Evolutionary conservation across 106 monocot species (phyloP).

Genomic region (Vanilla planifolia): DNA sequence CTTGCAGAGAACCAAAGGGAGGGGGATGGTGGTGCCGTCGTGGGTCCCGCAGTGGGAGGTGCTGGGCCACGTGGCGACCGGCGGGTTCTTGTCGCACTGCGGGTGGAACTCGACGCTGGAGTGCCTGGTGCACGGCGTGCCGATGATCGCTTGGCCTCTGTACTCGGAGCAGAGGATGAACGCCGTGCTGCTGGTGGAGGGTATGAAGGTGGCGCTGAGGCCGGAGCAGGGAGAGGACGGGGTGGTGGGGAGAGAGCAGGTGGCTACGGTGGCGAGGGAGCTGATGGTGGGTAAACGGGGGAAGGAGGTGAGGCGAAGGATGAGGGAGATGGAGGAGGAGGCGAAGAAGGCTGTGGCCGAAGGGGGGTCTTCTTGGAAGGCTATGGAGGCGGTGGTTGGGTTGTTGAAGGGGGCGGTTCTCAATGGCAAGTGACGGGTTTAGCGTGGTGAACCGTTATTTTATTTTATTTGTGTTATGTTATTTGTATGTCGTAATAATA

Average conservation of each 20-base stretch:
- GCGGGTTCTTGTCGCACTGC: constrained; percentile 33
- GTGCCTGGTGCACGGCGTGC: constrained; percentile 24
- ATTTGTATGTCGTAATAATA: no score
- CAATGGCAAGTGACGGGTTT: background rate
- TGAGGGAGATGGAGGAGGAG: constrained; percentile 15
- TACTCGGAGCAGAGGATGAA: constrained; percentile 41
- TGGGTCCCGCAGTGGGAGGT: constrained; percentile 20
- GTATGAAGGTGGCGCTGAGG: constrained; percentile 18
- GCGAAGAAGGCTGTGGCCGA: constrained; percentile 7
- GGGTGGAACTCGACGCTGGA: constrained; percentile 54
- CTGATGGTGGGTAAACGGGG: constrained; percentile 25
- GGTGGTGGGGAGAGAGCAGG: constrained; percentile 11
- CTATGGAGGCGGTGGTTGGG: constrained; percentile 1
- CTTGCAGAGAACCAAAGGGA: constrained; percentile 3
- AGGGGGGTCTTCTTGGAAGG: constrained; percentile 12
- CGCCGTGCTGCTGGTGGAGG: constrained; percentile 31
- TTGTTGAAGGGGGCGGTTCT: background rate
- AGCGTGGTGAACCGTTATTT: background rate
- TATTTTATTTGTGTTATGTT: background rate
- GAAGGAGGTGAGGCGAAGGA: constrained; percentile 14
- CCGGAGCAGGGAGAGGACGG: background rate
- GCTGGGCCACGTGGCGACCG: background rate
- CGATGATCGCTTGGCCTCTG: constrained; percentile 45
- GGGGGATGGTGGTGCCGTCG: constrained; percentile 8
- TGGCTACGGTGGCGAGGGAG: constrained; percentile 17